A percentile compares a stretch with the other conserved stretches of the same genome.
phyloP scores from a whole-genome alignment of 1,139 yeast genomes.

The Suhomyces taliae region DNA sequence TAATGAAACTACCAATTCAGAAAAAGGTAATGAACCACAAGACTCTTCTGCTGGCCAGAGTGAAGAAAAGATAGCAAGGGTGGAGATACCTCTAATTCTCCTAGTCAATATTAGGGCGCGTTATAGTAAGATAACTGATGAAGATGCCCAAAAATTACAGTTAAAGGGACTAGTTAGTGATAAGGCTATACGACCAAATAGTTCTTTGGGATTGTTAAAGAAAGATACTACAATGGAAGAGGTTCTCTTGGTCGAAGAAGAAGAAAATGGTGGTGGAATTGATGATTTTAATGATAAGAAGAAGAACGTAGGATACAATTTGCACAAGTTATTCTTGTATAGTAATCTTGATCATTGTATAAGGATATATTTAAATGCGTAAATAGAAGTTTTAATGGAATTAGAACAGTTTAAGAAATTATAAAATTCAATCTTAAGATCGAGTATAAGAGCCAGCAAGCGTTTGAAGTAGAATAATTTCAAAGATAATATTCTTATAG shows the following conservation, averaged over 20 bases:
- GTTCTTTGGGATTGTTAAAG: constrained; percentile 4
- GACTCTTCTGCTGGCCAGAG: background rate
- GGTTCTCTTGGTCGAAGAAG: constrained; percentile 7
- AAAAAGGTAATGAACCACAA: too few species aligned
- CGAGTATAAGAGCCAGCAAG: too few species aligned
- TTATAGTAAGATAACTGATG: constrained; percentile 1
- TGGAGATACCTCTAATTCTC: constrained; percentile 7
- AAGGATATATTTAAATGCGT: constrained; percentile 12
- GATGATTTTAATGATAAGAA: constrained; percentile 12
- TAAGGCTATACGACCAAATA: constrained; percentile 8
- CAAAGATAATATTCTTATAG: too few species aligned
- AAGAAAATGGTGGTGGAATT: background rate
- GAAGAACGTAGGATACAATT: constrained; percentile 10
- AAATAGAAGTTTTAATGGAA: background rate
- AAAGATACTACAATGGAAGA: constrained; percentile 12
- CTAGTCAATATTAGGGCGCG: constrained; percentile 4
- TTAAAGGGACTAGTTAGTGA: constrained; percentile 4
- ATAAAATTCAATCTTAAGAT: too few species aligned
- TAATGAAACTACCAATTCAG: background rate
- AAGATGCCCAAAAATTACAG: constrained; percentile 6
- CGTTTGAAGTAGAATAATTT: too few species aligned
- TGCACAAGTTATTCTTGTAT: constrained; percentile 9
- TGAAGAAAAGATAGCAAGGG: constrained; percentile 1
- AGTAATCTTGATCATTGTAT: constrained; percentile 14
- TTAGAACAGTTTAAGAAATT: too few species aligned